These are phyloP conservation scores for Scleroderma citrinum DNA, from an alignment of 768 basidiomycete genomes.

Conservation along the genomic window DNA sequence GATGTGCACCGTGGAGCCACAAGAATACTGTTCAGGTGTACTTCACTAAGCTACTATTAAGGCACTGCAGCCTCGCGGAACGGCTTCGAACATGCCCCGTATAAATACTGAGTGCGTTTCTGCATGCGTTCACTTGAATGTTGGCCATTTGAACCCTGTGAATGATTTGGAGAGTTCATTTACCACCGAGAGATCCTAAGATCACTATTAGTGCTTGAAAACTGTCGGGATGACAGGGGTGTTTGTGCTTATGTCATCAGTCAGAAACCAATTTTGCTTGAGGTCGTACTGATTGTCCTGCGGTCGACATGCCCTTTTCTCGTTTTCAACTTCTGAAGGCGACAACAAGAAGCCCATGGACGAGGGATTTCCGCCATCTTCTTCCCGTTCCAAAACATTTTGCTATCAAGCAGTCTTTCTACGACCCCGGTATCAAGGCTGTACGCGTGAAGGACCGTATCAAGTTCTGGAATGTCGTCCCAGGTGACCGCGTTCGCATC, in stretches of 20 bases:
- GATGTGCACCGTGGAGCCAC: too few relatives aligned
- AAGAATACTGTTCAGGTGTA: too few relatives aligned
- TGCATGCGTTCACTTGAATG: too few relatives aligned
- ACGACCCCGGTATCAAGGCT: conserved; percentile 43
- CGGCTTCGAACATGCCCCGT: too few relatives aligned
- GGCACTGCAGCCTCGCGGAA: too few relatives aligned
- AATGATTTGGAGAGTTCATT: too few relatives aligned
- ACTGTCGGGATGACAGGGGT: too few relatives aligned
- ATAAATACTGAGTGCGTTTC: too few relatives aligned
- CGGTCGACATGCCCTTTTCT: conserved; percentile 22
- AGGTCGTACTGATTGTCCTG: neutral
- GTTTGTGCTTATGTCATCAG: neutral
- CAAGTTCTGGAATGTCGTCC: conserved; percentile 83
- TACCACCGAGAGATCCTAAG: too few relatives aligned
- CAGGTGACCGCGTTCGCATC: conserved; percentile 73
- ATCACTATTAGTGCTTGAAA: too few relatives aligned
- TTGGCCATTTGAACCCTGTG: too few relatives aligned
- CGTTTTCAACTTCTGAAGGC: conserved; percentile 38
- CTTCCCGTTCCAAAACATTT: conserved; percentile 54
- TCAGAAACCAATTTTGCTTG: neutral
- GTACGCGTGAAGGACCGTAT: conserved; percentile 64
- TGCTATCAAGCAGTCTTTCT: conserved; percentile 38
- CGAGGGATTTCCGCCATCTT: conserved; percentile 63
- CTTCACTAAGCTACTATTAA: too few relatives aligned
- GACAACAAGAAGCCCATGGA: conserved; percentile 50